Conservation (phyloP, 306 rosid species). For the Prunus mira region DNA sequence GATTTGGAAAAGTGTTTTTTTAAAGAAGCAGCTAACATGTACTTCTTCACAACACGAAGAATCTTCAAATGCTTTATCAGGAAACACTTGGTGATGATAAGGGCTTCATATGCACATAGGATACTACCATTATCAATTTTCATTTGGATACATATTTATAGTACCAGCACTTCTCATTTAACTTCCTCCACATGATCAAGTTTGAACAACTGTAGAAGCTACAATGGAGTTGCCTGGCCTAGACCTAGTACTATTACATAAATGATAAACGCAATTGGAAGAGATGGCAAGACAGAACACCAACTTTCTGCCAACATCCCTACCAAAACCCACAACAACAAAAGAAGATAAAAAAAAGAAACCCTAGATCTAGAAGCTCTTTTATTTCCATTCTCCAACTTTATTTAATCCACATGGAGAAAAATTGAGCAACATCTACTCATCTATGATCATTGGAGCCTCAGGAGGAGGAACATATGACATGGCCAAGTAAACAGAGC, state of each 20-base stretch:
- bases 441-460: background rate
- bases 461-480: conserved; percentile 11
- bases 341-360: background rate
- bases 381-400: background rate
- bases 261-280: background rate
- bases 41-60: no score
- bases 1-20: no score
- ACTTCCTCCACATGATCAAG: background rate
- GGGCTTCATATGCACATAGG: background rate
- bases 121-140: background rate
- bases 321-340: background rate
- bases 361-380: background rate
- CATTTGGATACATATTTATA: background rate
- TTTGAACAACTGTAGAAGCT: background rate
- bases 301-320: background rate
- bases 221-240: background rate
- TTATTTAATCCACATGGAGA: background rate
- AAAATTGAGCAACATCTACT: no score
- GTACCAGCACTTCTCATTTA: background rate
- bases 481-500: conserved; percentile 36
- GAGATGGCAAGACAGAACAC: background rate
- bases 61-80: no score
- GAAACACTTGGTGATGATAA: background rate
- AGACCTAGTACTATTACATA: background rate
- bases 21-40: no score